Evolutionary conservation across 2,329 filamentous ascomycete species (phyloP), one percentile per base, ranked within the genome.

Genomic region (Thelonectria discophora): DNA sequence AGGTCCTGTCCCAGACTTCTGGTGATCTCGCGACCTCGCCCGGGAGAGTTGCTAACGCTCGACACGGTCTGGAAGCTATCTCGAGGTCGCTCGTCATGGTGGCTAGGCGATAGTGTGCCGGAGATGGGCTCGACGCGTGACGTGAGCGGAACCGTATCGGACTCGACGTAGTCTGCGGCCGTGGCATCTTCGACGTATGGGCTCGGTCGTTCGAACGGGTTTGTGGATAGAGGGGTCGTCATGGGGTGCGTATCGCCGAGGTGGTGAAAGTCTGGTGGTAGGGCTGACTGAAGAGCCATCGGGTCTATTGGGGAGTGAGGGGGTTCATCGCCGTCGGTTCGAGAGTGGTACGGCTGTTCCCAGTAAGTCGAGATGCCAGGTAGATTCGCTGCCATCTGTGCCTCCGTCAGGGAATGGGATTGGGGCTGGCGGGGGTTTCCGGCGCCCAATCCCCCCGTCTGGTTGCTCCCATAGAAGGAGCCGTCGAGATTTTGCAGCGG

Each of bases 401-500:
- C 65, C 12, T 48, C 54, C 17, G 64, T 64, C 20, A 61, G 24
- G 34, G 60, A 46, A 21, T 63, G 30, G 43, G 62, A 47, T 17
- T 56, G 58, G 13, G 60, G 37, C 18, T 53, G 53, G 18, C 65
- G 62, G 27, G 47, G 20, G 17, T 65, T 63, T 7, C 45, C 53
- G 18, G 60, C 46, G 17, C 58, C 58, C 32, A 58, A 65, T 39
- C 55, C 47, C 24, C 60, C 60, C 20, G 59, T 40, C 39, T 64
- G 51, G 37, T 62, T 49, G 42, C 58, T 50, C 27, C 64, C 60
- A 32, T 61, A 61, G 27, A 65, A 60, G 12, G 69, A 55, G 32
- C 66, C 65, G 56, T 76, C 74, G 37, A 91, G 80, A 69, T 89
- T 86, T 76, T 88, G 88, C 60, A 94, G 81, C 62, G 90, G 90